Percentiles rank a stretch among this genome's conserved stretches.
phyloP scores from a whole-genome alignment of 2,329 filamentous ascomycete genomes.

The Cladobotryum protrusum region DNA sequence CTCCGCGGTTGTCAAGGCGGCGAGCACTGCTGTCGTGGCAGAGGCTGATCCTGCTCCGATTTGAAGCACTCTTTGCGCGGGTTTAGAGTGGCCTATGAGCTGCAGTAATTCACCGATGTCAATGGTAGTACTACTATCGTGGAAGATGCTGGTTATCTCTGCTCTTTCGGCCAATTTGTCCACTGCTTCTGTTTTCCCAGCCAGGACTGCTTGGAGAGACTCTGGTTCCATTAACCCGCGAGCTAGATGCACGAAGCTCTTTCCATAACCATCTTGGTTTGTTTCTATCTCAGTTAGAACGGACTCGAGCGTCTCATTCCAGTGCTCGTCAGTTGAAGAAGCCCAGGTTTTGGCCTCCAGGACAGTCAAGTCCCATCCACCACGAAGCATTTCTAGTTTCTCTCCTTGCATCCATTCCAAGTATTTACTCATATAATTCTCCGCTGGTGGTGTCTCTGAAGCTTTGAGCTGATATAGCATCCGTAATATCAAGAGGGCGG shows the following conservation, averaged over 20 bases:
- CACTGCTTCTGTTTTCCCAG: neutral
- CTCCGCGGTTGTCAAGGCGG: neutral
- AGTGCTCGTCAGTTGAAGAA: too few relatives aligned
- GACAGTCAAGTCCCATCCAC: too few relatives aligned
- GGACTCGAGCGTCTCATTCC: too few relatives aligned
- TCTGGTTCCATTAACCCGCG: too few relatives aligned
- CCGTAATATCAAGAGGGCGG: neutral
- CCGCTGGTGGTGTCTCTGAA: neutral
- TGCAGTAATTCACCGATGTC: neutral
- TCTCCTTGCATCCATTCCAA: too few relatives aligned
- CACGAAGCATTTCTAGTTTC: too few relatives aligned
- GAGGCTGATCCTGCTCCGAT: slow-evolving; percentile 36
- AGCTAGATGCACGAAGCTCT: neutral
- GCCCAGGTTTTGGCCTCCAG: too few relatives aligned
- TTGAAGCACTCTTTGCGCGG: slow-evolving; percentile 13
- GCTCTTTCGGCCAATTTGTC: neutral
- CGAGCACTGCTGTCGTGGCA: slow-evolving; percentile 18
- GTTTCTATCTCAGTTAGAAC: neutral
- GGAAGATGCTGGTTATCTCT: neutral
- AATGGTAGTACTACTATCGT: neutral
- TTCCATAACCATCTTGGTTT: neutral
- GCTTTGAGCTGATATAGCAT: too few relatives aligned
- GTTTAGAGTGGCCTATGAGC: slow-evolving; percentile 5
- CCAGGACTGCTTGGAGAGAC: too few relatives aligned
- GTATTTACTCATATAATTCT: neutral